Base-by-base conservation (phyloP, 257 asterid species). In the Voacanga thouarsii region DNA sequence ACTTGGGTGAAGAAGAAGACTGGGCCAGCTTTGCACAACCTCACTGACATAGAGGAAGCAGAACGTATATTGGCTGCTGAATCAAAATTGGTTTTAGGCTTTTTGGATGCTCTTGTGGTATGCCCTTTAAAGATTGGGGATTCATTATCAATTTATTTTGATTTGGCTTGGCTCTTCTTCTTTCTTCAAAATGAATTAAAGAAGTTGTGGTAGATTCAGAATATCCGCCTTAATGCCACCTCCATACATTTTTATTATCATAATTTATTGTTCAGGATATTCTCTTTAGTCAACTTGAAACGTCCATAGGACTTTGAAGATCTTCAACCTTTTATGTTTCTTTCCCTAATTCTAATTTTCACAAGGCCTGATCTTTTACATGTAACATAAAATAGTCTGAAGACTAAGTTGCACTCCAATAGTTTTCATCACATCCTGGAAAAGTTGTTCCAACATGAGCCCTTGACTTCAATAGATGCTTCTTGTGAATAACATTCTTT, bases 1-100 rank as follows among this genome's bases (percentile, higher is more conserved):
- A 83, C 92, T 78, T 96, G 99, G 98, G 88, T 96, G 78, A 93
- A 89, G 89, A 96, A 93, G 96, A 93, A 90, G 89, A 92, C 77
- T 30, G 97, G 98, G 69, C 97, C 98, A 43, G 91, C 86, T 65
- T 71, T 96, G 77, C 83, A 84, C 78, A 93, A 90, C 87, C 84
- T 96, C 82, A 90, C 96, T 14, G 88, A 91, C 43, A 80, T 87
- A 44, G 97, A 93, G 89, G 99, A 96, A 21, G 98, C 98, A 47
- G 97, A 93, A 84, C 87, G 19, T 28, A 76, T 92, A 81, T 86
- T 96, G 84, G 87, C 88, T 6, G 84, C 89, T 67, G 94, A 87
- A 85, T 67, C 78, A 43, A 89, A 84, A 80, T 83, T 95, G 59
- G 94, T 91, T 80, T 78, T 95, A 92, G 99, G 90, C 73, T 91